Evolutionary conservation across 352 stramenopile species (phyloP), one percentile per base, ranked within the genome.

Genomic region (Phytophthora quininea): DNA sequence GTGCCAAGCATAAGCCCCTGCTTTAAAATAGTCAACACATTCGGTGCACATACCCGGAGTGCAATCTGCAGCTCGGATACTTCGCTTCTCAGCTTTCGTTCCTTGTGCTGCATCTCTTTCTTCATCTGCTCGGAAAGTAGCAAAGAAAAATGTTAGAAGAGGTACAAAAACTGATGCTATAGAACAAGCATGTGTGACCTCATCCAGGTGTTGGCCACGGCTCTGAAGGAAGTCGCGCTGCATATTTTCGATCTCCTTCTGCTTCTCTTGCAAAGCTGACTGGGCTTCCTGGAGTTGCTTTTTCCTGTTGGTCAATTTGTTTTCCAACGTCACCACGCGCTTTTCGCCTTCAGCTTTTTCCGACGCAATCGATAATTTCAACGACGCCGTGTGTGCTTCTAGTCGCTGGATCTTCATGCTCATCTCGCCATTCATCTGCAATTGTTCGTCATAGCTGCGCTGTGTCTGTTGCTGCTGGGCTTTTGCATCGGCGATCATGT

Each of bases 41-140:
- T 40, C n/a, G 32, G 29, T 43, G 27, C 10, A 45, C 60, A 55
- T 74, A 92, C 84, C 47, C 69, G 42, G 3, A 92, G 56, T 6
- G 71, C 70, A 49, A 89, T 68, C 40, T 84, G 72, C 30, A 93
- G 61, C 38, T 75, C 69, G 3, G 82, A 88, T 11, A 91, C 68
- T 32, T 90, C 78, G 48, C 76, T 85, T 45, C 78, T 73, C 49
- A 85, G 56, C n/a, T 54, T 74, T 50, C 78, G 86, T 30, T 91
- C 83, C 2, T 71, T 72, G n/a, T 73, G 67, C 29, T 76, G 54
- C 29, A 91, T 58, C 29, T 88, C 75, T 32, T 89, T 81, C 40
- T 77, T 79, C 14, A 73, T 27, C 72, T 85, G 32, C 15, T 8
- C 49, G 15, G 9, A 63, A 30, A 6, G 37, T 51, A 27, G 4